Conservation (phyloP, 2,329 filamentous ascomycete genomes). For the Trichoderma asperellum region DNA sequence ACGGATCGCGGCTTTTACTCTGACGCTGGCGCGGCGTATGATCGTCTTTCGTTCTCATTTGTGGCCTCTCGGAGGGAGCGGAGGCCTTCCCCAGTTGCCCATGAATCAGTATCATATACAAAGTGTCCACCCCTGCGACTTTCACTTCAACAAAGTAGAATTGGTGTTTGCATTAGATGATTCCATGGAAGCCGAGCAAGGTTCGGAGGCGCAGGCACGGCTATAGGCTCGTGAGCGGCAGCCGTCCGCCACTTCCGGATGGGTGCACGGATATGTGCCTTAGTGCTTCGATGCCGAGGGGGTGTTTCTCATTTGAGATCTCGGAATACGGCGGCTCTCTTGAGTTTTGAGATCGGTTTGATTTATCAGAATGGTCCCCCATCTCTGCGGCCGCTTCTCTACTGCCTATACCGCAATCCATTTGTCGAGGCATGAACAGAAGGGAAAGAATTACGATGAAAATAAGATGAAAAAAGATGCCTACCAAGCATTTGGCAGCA, state of each 20-base stretch:
- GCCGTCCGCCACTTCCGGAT: constrained; percentile 20
- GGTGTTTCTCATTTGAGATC: not conserved
- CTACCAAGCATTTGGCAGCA: not conserved
- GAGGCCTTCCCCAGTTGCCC: not conserved
- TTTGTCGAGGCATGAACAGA: not conserved
- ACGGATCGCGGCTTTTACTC: not conserved
- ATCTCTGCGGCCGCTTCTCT: not conserved
- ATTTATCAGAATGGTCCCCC: not conserved
- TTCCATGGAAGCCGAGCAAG: constrained; percentile 21
- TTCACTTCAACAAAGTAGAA: not conserved
- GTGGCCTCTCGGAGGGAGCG: constrained; percentile 8
- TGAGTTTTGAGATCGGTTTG: not conserved
- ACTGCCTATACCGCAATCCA: not conserved
- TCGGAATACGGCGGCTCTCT: not conserved
- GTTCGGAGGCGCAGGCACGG: not conserved
- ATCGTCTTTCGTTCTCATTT: not conserved
- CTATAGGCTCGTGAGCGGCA: not conserved
- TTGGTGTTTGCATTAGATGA: not conserved
- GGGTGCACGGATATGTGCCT: not conserved
- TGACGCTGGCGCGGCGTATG: not conserved
- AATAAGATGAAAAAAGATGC: not conserved
- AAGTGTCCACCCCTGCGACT: not conserved
- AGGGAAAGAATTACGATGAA: not conserved
- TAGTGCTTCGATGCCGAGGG: not conserved
- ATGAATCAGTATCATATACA: not conserved